These are phyloP conservation scores for Chrysoporthe cubensis DNA, from an alignment of 2,329 filamentous ascomycete genomes.

Conservation along the genomic window DNA sequence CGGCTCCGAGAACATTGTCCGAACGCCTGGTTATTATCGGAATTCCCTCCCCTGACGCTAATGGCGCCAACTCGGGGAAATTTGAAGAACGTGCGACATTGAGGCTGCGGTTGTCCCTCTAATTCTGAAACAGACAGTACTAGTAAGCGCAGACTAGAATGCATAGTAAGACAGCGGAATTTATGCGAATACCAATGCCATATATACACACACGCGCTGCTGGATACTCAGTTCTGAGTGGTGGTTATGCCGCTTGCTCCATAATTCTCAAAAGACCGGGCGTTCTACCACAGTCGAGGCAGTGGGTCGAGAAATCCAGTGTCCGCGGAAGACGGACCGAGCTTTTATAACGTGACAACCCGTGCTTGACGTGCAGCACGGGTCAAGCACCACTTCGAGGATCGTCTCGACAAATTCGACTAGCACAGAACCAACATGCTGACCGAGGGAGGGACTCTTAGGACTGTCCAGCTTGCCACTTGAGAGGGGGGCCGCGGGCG, in stretches of 20 bases:
- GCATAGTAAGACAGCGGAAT: not conserved
- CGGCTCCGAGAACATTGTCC: conserved; percentile 15
- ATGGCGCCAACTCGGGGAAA: not conserved
- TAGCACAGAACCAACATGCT: not conserved
- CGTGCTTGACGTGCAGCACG: not conserved
- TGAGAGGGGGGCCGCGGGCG: not conserved
- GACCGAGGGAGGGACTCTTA: not conserved
- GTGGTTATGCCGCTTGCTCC: not conserved
- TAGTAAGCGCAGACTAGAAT: not conserved
- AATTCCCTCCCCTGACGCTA: not conserved
- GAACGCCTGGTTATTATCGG: not conserved
- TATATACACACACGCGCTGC: not conserved
- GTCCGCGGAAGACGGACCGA: conserved; percentile 1
- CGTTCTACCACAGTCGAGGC: not conserved
- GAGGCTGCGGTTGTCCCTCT: not conserved
- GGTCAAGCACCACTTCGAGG: not conserved
- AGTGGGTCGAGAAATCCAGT: not conserved
- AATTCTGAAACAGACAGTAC: not conserved
- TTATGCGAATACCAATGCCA: not conserved
- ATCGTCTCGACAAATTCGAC: not conserved
- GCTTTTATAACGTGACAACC: not conserved
- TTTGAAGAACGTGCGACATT: not conserved
- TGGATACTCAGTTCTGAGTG: not conserved
- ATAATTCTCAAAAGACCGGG: not conserved
- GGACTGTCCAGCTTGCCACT: not conserved